Evolutionary conservation across 2,329 filamentous ascomycete genomes (phyloP).

Genomic region (Fusarium foetens): DNA sequence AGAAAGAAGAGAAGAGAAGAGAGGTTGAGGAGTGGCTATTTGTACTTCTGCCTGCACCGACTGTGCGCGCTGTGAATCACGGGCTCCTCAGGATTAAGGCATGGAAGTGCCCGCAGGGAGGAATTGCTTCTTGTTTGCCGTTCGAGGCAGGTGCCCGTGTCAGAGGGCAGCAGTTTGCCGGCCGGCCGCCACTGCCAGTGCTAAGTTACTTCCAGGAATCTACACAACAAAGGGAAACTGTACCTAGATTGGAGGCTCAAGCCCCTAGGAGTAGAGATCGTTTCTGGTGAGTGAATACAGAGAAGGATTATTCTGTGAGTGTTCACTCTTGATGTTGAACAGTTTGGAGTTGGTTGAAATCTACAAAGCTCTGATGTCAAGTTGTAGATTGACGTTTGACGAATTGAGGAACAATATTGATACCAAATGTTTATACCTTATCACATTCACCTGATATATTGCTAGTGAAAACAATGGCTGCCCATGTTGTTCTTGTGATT

Average conservation of each 20-base stretch:
- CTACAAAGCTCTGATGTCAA: too few relatives aligned
- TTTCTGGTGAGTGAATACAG: background rate
- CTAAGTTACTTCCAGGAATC: background rate
- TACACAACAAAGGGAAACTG: background rate
- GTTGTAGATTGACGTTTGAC: background rate
- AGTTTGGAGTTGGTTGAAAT: background rate
- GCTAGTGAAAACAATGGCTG: background rate
- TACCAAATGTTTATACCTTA: background rate
- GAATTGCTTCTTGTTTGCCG: background rate
- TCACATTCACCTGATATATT: background rate
- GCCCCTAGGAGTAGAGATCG: too few relatives aligned
- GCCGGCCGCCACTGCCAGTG: slow-evolving; percentile 13
- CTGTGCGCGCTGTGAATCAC: slow-evolving; percentile 12
- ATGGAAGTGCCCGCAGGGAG: background rate
- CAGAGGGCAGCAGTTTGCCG: slow-evolving; percentile 4
- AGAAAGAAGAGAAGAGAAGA: background rate
- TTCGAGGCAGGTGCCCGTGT: slow-evolving; percentile 17
- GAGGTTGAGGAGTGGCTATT: slow-evolving; percentile 1
- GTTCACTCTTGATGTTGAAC: background rate
- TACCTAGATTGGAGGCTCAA: background rate
- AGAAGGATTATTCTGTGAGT: background rate
- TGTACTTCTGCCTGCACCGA: slow-evolving; percentile 4
- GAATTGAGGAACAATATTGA: slow-evolving; percentile 3
- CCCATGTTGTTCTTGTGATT: too few relatives aligned
- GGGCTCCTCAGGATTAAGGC: background rate